Evolutionary conservation across 2,329 filamentous ascomycete species (phyloP).

Genomic region (Aspergillus candidus): DNA sequence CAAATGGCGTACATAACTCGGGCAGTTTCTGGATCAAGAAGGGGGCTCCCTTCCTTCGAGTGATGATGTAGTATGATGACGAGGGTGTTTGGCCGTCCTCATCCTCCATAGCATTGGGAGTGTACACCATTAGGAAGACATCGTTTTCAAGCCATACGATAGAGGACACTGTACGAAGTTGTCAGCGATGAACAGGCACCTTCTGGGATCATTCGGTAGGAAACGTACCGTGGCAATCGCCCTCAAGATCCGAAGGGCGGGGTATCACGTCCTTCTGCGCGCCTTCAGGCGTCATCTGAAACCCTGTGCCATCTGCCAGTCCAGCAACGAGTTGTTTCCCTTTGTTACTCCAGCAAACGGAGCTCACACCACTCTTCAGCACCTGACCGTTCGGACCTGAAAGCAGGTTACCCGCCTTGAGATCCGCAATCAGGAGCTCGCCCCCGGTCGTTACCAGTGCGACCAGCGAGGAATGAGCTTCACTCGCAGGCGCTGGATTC

Average conservation of each 20-base stretch:
- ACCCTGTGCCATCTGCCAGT: constrained; percentile 68
- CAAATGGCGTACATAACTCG: constrained; percentile 69
- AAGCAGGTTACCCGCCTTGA: constrained; percentile 59
- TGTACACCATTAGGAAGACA: constrained; percentile 75
- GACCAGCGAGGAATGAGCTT: constrained; percentile 58
- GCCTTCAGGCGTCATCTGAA: constrained; percentile 79
- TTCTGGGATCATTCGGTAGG: background rate
- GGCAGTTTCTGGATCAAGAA: constrained; percentile 70
- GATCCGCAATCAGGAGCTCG: constrained; percentile 74
- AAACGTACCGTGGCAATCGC: constrained; percentile 59
- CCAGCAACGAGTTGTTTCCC: constrained; percentile 92
- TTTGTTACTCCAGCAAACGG: constrained; percentile 82
- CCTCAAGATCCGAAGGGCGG: constrained; percentile 61
- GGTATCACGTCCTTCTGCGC: constrained; percentile 72
- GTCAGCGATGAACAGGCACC: background rate
- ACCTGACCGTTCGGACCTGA: constrained; percentile 56
- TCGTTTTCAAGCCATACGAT: constrained; percentile 86
- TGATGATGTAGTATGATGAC: constrained; percentile 75
- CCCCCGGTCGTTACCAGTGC: constrained; percentile 76
- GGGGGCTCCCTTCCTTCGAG: constrained; percentile 53
- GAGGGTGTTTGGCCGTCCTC: constrained; percentile 49
- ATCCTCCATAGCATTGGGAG: constrained; percentile 51
- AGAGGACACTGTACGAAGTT: constrained; percentile 56
- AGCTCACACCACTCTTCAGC: constrained; percentile 70
- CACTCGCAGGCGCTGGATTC: constrained; percentile 62